Conservation (phyloP, 441 rosid genomes). For the California macrophylla region DNA sequence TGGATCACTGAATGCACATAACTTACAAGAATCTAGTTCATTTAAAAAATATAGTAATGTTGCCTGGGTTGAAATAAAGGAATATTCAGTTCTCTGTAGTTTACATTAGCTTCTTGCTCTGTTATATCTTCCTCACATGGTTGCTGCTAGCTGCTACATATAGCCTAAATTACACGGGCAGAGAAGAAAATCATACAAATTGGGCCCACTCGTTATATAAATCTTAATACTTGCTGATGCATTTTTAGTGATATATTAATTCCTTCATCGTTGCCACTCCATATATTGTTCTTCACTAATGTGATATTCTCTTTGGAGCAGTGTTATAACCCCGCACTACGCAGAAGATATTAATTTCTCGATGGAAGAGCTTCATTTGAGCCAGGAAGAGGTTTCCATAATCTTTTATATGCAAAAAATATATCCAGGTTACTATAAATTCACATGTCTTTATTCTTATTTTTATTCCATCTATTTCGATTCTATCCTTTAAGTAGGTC, state of each 20-base stretch:
- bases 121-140: neutral
- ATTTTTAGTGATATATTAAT: neutral
- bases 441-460: conserved; percentile 2
- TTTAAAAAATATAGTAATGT: neutral
- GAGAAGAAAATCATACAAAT: neutral
- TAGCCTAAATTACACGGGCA: neutral
- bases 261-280: conserved; percentile 1
- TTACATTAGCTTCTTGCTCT: neutral
- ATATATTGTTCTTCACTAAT: conserved; percentile 12
- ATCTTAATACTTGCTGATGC: neutral
- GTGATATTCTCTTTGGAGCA: conserved; percentile 28
- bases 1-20: neutral
- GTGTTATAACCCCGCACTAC: conserved; percentile 86
- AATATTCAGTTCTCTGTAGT: neutral
- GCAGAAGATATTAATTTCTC: conserved; percentile 82
- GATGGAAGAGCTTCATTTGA: conserved; percentile 54
- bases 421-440: conserved; percentile 56
- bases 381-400: conserved; percentile 71
- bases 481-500: conserved; percentile 6
- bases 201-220: conserved; percentile 4
- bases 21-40: neutral
- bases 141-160: neutral
- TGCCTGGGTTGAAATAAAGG: neutral
- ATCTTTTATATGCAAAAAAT: conserved; percentile 74
- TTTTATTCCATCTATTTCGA: conserved; percentile 11